Conservation (phyloP, 2,329 filamentous ascomycete genomes). For the Rasamsonia emersonii region DNA sequence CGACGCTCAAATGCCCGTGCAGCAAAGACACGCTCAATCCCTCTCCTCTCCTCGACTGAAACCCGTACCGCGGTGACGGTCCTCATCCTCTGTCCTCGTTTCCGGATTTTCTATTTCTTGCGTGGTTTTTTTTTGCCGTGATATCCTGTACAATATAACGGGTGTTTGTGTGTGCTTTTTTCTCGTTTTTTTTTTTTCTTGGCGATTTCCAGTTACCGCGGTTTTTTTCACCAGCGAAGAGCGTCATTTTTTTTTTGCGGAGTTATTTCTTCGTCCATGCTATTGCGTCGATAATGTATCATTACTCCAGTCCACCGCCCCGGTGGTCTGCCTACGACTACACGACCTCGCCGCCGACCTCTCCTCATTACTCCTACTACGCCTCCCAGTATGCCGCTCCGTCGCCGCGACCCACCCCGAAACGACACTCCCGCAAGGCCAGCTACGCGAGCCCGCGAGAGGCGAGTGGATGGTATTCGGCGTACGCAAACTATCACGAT, state of each 20-base stretch:
- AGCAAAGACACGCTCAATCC: slow-evolving; percentile 28
- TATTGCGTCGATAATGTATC: slow-evolving; percentile 36
- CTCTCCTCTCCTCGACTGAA: slow-evolving; percentile 33
- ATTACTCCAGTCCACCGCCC: slow-evolving; percentile 38
- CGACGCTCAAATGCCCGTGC: slow-evolving; percentile 38
- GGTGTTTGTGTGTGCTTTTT: slow-evolving; percentile 16
- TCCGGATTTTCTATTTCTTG: slow-evolving; percentile 16
- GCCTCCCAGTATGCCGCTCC: slow-evolving; percentile 46
- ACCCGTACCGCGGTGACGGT: slow-evolving; percentile 37
- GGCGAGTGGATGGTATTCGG: slow-evolving; percentile 34
- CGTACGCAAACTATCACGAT: slow-evolving; percentile 40
- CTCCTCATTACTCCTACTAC: slow-evolving; percentile 45
- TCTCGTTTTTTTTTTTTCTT: slow-evolving; percentile 11
- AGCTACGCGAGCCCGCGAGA: slow-evolving; percentile 44
- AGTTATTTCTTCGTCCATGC: slow-evolving; percentile 21
- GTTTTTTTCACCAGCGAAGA: slow-evolving; percentile 11
- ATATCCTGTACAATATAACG: slow-evolving; percentile 40
- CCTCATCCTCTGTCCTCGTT: slow-evolving; percentile 16
- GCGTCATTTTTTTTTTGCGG: slow-evolving; percentile 7
- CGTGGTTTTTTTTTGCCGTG: slow-evolving; percentile 26
- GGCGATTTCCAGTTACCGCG: slow-evolving; percentile 8
- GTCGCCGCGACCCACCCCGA: slow-evolving; percentile 36
- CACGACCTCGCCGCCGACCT: slow-evolving; percentile 40
- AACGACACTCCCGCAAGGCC: slow-evolving; percentile 48
- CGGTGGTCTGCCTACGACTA: slow-evolving; percentile 43